Conservation (phyloP, 441 rosid species). For the Aleurites moluccanus region DNA sequence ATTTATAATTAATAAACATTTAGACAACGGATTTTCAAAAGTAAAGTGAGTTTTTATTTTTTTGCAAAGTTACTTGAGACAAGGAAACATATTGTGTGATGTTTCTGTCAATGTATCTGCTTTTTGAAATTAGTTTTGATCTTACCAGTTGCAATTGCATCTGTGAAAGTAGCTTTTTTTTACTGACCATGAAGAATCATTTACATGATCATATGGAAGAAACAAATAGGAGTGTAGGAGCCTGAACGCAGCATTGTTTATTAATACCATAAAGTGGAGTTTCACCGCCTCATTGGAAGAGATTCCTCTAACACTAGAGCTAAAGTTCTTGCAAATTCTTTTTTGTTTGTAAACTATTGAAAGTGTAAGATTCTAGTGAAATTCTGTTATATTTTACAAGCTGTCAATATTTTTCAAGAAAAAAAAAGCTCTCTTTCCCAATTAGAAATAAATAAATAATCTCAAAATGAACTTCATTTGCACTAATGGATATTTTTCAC, state of each 20-base stretch:
- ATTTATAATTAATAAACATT: background rate
- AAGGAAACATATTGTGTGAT: background rate
- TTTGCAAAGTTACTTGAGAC: background rate
- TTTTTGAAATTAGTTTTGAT: background rate
- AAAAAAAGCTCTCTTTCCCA: background rate
- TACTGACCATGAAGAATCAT: background rate
- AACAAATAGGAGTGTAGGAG: background rate
- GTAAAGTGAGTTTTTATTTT: background rate
- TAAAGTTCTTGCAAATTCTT: background rate
- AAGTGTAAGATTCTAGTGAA: background rate
- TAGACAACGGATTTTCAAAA: background rate
- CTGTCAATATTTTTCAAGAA: background rate
- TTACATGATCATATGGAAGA: background rate
- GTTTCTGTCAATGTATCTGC: background rate
- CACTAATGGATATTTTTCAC: conserved; percentile 22
- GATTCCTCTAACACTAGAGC: background rate
- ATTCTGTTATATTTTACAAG: background rate
- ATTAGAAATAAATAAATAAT: background rate
- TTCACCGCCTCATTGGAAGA: background rate
- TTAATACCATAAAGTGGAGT: background rate
- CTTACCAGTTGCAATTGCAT: background rate
- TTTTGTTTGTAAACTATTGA: background rate
- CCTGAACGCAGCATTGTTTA: background rate
- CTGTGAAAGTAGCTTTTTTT: background rate
- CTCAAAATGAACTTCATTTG: background rate